Percentiles rank a stretch among this genome's conserved stretches.
phyloP scores from a whole-genome alignment of 306 rosid species.

The Prunus kanzakura region DNA sequence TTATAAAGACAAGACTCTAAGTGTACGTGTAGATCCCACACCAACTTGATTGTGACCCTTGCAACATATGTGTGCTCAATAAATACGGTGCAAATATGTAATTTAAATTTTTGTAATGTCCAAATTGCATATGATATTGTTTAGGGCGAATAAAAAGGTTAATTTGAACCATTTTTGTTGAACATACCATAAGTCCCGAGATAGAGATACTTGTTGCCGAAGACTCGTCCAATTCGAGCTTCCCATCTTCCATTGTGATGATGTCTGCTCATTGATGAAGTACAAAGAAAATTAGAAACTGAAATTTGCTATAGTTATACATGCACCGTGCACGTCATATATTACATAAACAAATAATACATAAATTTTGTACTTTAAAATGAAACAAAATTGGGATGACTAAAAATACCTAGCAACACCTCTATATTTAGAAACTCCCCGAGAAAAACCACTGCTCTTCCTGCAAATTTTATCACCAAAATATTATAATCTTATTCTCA shows the following conservation, averaged over 20 bases:
- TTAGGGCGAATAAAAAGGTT: too few species aligned
- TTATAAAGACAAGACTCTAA: too few species aligned
- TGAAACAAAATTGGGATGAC: background rate
- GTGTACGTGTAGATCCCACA: too few species aligned
- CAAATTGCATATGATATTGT: too few species aligned
- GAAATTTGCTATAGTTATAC: too few species aligned
- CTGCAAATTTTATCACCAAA: conserved; percentile 31
- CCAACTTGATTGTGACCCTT: too few species aligned
- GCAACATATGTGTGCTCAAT: too few species aligned
- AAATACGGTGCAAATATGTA: too few species aligned
- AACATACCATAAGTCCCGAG: conserved; percentile 80
- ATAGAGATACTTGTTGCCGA: conserved; percentile 85
- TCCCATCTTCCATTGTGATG: conserved; percentile 97
- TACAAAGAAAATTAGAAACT: background rate
- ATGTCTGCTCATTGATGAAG: conserved; percentile 42
- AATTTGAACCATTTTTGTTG: background rate
- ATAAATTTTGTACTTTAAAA: too few species aligned
- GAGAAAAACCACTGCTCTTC: conserved; percentile 89
- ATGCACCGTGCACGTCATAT: too few species aligned
- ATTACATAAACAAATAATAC: background rate
- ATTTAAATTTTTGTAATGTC: too few species aligned
- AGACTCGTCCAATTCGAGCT: conserved; percentile 91
- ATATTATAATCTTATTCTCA: background rate
- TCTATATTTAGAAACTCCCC: conserved; percentile 89
- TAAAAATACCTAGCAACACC: conserved; percentile 69